phyloP scores from a whole-genome alignment of 2,329 filamentous ascomycete genomes.

The Emergomyces orientalis region DNA sequence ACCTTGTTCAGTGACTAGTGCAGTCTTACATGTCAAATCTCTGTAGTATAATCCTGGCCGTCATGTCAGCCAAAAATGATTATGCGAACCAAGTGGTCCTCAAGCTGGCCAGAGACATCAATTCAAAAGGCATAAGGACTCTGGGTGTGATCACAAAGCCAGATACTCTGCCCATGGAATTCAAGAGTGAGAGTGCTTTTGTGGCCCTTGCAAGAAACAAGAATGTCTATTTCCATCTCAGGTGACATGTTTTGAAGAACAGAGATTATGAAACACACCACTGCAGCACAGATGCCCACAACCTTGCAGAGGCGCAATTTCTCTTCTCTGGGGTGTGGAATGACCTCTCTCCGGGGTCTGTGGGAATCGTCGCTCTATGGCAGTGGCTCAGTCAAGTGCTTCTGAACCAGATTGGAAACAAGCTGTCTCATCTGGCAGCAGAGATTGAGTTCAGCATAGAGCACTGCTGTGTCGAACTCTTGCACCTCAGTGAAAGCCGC shows the following conservation, averaged over 20 bases:
- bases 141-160: conserved; percentile 30
- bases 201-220: conserved; percentile 22
- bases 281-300: conserved; percentile 13
- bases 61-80: conserved; percentile 44
- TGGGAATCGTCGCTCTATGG: conserved; percentile 19
- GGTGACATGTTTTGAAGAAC: conserved; percentile 25
- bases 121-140: conserved; percentile 22
- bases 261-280: conserved; percentile 16
- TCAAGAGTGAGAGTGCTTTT: conserved; percentile 20
- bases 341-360: conserved; percentile 12
- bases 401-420: conserved; percentile 19
- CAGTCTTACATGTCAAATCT: conserved; percentile 46
- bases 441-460: conserved; percentile 24
- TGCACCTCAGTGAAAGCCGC: conserved; percentile 43
- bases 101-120: conserved; percentile 23
- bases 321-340: conserved; percentile 21
- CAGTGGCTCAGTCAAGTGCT: conserved; percentile 22
- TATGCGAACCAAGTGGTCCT: conserved; percentile 51
- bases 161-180: conserved; percentile 21
- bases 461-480: conserved; percentile 31
- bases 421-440: conserved; percentile 21
- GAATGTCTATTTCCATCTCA: conserved; percentile 20
- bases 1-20: conserved; percentile 11
- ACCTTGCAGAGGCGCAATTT: conserved; percentile 19
- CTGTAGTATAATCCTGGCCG: conserved; percentile 52